Percentiles rank a stretch among this genome's conserved stretches.
Evolutionary conservation across 768 basidiomycete genomes (phyloP).

Genomic region (Artomyces pyxidatus): DNA sequence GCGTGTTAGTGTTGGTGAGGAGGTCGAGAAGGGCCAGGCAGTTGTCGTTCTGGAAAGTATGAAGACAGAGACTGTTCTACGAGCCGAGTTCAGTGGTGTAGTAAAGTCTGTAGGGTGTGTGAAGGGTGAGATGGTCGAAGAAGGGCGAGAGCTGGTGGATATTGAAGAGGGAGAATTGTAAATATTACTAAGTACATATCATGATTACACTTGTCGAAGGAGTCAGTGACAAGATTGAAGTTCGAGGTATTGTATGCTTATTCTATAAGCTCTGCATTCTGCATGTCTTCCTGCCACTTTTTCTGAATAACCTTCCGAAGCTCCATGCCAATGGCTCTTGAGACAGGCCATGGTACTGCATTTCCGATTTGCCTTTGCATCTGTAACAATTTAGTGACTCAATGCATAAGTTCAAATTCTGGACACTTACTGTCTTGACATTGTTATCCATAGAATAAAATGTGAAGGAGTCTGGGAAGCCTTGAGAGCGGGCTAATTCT

Average conservation of each 20-base stretch:
- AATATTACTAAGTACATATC: too few relatives aligned
- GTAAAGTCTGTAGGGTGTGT: slow-evolving; percentile 67
- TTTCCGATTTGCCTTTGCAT: slow-evolving; percentile 81
- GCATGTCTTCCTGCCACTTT: slow-evolving; percentile 17
- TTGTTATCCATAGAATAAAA: slow-evolving; percentile 47
- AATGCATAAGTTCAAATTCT: neutral
- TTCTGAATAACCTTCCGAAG: slow-evolving; percentile 44
- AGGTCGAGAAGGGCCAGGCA: slow-evolving; percentile 72
- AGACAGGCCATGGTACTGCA: slow-evolving; percentile 64
- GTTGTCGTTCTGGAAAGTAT: slow-evolving; percentile 89
- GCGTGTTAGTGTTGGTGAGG: slow-evolving; percentile 66
- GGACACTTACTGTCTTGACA: slow-evolving; percentile 49
- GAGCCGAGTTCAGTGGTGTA: slow-evolving; percentile 59
- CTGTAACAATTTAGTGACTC: slow-evolving; percentile 26
- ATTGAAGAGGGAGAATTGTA: slow-evolving; percentile 54
- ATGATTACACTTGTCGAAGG: too few relatives aligned
- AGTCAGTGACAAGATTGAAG: too few relatives aligned
- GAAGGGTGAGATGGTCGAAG: slow-evolving; percentile 89
- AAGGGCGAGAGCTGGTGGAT: slow-evolving; percentile 71
- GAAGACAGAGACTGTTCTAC: slow-evolving; percentile 92
- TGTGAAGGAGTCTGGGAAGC: slow-evolving; percentile 68
- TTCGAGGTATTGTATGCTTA: too few relatives aligned
- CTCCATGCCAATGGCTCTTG: slow-evolving; percentile 55
- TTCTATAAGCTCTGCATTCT: neutral
- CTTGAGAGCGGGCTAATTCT: slow-evolving; percentile 74